Conservation (phyloP, 2,329 filamentous ascomycete species). For the Hypocreales sp. region DNA sequence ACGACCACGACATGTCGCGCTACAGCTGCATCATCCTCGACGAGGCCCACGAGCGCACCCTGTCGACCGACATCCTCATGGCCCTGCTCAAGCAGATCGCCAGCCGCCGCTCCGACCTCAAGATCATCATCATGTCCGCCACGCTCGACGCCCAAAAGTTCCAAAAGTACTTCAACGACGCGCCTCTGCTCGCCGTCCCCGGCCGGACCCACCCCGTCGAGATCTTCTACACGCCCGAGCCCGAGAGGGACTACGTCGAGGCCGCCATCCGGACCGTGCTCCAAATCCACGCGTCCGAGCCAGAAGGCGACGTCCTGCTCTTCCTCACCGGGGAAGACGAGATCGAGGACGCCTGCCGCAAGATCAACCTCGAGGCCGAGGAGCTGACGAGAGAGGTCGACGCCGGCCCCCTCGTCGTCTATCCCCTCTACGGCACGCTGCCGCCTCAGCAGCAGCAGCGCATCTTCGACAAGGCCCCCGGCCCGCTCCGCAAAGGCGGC, state of each 20-base stretch:
- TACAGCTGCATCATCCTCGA: slow-evolving; percentile 98
- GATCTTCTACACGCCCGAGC: slow-evolving; percentile 95
- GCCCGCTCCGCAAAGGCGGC: slow-evolving; percentile 56
- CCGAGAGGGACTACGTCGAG: slow-evolving; percentile 93
- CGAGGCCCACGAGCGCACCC: slow-evolving; percentile 93
- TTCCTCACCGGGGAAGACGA: slow-evolving; percentile 98
- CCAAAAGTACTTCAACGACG: slow-evolving; percentile 91
- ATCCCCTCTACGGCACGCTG: slow-evolving; percentile 85
- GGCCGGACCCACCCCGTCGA: slow-evolving; percentile 93
- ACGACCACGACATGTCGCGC: slow-evolving; percentile 78
- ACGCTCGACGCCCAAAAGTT: slow-evolving; percentile 97
- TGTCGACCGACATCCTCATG: slow-evolving; percentile 96
- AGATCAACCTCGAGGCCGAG: slow-evolving; percentile 80
- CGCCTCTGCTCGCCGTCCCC: slow-evolving; percentile 82
- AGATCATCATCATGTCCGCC: slow-evolving; percentile 98
- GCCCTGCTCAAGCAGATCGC: slow-evolving; percentile 87
- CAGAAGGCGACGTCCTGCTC: slow-evolving; percentile 80
- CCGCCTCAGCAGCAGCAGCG: slow-evolving; percentile 86
- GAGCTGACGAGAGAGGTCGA: slow-evolving; percentile 86
- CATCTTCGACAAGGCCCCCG: slow-evolving; percentile 84
- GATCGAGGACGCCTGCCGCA: slow-evolving; percentile 89
- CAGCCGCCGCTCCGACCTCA: slow-evolving; percentile 68
- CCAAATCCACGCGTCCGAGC: slow-evolving; percentile 88
- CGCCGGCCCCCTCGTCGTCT: slow-evolving; percentile 76
- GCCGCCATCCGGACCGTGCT: slow-evolving; percentile 87